These are phyloP conservation scores for Rhodotorula sp. DNA, from an alignment of 1,284 basidiomycete genomes.

Conservation along the genomic window DNA sequence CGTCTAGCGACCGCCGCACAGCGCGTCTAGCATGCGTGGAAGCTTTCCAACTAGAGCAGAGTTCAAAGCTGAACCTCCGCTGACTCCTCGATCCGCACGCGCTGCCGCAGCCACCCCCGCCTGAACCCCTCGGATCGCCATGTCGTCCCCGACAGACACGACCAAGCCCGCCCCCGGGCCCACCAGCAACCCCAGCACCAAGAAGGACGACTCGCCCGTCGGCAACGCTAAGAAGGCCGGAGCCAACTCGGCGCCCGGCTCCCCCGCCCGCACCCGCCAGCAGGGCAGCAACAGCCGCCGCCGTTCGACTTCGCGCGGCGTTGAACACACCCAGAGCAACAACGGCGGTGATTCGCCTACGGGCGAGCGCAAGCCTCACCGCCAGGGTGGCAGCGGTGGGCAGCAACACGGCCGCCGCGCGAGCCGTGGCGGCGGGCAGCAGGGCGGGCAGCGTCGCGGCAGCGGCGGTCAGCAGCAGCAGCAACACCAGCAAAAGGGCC, in stretches of 20 bases:
- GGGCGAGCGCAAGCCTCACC: neutral
- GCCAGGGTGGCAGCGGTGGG: neutral
- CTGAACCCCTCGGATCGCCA: neutral
- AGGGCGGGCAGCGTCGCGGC: neutral
- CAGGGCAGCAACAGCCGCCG: slow-evolving; percentile 1
- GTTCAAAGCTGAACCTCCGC: neutral
- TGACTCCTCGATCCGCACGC: neutral
- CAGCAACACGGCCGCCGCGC: slow-evolving; percentile 7
- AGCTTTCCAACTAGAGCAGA: no score
- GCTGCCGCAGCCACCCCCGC: neutral
- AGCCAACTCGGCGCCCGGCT: neutral
- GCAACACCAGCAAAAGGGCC: neutral
- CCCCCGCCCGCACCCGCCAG: neutral
- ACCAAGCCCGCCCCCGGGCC: neutral
- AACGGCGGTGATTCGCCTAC: neutral
- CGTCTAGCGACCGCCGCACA: no score
- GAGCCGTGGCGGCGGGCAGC: slow-evolving; percentile 12
- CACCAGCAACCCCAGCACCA: neutral
- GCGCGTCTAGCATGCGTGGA: no score
- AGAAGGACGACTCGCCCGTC: neutral
- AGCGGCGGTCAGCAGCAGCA: slow-evolving; percentile 3
- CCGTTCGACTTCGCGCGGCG: slow-evolving; percentile 11
- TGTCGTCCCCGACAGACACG: slow-evolving; percentile 6
- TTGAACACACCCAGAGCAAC: neutral
- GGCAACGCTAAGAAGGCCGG: neutral